Evolutionary conservation across 176 grass and related monocot genomes (phyloP).

Genomic region (Saccharum officinarum): DNA sequence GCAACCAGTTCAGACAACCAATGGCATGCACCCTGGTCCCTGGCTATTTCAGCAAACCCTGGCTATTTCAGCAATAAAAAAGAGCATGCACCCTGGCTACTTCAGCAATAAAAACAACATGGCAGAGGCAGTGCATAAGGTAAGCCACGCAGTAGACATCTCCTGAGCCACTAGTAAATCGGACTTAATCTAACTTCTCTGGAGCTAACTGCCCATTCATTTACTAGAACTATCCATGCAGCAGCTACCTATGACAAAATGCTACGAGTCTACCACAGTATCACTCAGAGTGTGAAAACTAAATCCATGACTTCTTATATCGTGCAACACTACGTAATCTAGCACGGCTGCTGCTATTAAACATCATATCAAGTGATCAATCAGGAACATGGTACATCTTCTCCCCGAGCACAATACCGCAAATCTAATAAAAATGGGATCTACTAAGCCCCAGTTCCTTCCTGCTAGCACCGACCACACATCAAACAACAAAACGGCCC

Average conservation of each 20-base stretch:
- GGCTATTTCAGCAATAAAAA: slow-evolving; percentile 4
- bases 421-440: slow-evolving; percentile 2
- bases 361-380: neutral
- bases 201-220: neutral
- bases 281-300: neutral
- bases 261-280: neutral
- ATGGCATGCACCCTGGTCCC: neutral
- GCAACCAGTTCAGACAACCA: neutral
- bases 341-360: neutral
- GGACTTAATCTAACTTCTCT: neutral
- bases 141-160: neutral
- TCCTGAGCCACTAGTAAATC: neutral
- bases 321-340: neutral
- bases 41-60: neutral
- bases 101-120: neutral
- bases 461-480: neutral
- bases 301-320: neutral
- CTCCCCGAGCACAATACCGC: neutral
- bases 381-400: neutral
- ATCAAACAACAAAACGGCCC: neutral
- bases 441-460: neutral
- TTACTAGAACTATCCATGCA: neutral
- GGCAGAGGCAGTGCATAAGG: neutral
- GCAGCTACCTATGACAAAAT: neutral
- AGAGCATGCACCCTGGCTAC: no score